Conservation (phyloP, 139 green algal genomes). For the Tetradesmus obliquus region DNA sequence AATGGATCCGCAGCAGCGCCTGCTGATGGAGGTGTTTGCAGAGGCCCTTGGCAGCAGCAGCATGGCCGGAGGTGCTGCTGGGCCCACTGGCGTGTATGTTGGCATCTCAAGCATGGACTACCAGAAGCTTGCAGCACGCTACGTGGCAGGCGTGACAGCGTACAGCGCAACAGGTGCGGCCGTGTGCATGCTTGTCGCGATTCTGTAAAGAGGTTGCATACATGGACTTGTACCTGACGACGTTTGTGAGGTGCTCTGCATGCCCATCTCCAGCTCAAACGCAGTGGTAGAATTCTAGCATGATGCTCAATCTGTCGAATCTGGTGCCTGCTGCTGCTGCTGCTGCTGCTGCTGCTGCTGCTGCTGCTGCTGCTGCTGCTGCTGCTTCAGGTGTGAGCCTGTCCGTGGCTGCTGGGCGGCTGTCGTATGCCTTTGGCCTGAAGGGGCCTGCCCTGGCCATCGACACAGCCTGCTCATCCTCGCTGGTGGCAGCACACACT, state of each 20-base stretch:
- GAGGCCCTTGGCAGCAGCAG: conserved; percentile 6
- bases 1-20: conserved; percentile 90
- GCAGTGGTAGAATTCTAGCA: too few species aligned
- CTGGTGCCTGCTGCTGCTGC: not conserved
- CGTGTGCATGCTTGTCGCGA: not conserved
- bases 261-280: too few species aligned
- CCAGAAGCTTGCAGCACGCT: conserved; percentile 58
- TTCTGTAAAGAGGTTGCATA: too few species aligned
- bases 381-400: conserved; percentile 59
- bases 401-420: conserved; percentile 78
- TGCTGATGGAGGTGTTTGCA: conserved; percentile 76
- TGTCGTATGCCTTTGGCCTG: conserved; percentile 85
- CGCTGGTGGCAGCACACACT: conserved; percentile 67
- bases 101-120: conserved; percentile 73
- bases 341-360: conserved; percentile 27
- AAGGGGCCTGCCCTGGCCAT: conserved; percentile 79
- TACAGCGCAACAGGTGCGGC: conserved; percentile 62
- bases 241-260: too few species aligned
- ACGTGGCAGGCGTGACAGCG: conserved; percentile 27
- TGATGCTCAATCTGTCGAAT: too few species aligned
- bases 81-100: conserved; percentile 59
- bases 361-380: conserved; percentile 23
- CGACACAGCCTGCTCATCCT: conserved; percentile 88
- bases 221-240: too few species aligned
- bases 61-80: not conserved